phyloP scores from a whole-genome alignment of 352 stramenopile species.

The Phytophthora hybrid region DNA sequence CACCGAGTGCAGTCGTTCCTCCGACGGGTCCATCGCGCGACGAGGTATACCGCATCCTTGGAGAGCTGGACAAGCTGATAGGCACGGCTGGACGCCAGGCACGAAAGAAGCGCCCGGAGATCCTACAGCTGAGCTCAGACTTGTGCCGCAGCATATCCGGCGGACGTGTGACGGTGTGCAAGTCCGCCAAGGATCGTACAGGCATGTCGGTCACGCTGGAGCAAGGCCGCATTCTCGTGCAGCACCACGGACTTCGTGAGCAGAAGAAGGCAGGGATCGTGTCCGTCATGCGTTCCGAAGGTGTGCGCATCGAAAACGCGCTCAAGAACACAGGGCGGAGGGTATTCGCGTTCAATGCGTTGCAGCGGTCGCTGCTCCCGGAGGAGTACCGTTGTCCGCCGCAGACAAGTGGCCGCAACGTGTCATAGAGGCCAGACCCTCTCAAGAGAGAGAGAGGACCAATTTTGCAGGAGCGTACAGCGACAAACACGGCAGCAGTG shows the following conservation, averaged over 20 bases:
- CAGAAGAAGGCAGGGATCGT: conserved; percentile 82
- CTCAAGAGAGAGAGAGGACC: conserved; percentile 19
- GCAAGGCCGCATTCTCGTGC: conserved; percentile 89
- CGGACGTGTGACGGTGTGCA: conserved; percentile 96
- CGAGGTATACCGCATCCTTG: conserved; percentile 61
- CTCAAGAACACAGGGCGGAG: conserved; percentile 85
- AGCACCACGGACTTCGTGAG: conserved; percentile 76
- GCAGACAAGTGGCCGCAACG: conserved; percentile 80
- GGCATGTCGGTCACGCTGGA: conserved; percentile 98
- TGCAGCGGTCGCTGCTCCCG: conserved; percentile 83
- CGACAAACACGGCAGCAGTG: conserved; percentile 3
- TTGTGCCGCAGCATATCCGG: conserved; percentile 85
- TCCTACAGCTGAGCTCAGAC: conserved; percentile 84
- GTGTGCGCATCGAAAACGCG: conserved; percentile 88
- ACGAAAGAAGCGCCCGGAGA: conserved; percentile 87
- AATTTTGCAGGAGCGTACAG: conserved; percentile 29
- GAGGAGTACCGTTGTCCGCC: conserved; percentile 87
- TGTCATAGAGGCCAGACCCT: conserved; percentile 74
- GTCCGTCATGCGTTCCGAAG: conserved; percentile 84
- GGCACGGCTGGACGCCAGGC: conserved; percentile 66
- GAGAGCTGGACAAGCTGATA: conserved; percentile 78
- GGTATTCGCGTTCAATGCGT: conserved; percentile 88
- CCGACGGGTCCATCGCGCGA: conserved; percentile 49
- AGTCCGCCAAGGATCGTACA: conserved; percentile 98
- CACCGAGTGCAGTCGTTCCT: conserved; percentile 5